A percentile compares a stretch with the other conserved stretches of the same genome.
Conservation (phyloP, 2,329 filamentous ascomycete species). For the Penicillium sp. region DNA sequence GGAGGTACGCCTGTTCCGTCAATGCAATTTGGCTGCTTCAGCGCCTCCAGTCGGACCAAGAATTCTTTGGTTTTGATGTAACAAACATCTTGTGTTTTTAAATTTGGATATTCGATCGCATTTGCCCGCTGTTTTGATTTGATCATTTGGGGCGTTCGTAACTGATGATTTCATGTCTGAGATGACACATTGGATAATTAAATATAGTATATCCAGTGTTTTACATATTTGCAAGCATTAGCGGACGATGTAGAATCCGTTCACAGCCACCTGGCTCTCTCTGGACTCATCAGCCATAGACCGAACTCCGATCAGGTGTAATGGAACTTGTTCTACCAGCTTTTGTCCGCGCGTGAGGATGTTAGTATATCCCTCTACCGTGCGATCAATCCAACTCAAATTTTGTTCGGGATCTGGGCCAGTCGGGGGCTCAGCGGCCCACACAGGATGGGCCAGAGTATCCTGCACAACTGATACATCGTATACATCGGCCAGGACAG, state of each 20-base stretch:
- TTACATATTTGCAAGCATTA: slow-evolving; percentile 11
- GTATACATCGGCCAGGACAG: slow-evolving; percentile 39
- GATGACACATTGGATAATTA: neutral
- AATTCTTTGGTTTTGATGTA: neutral
- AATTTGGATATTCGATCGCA: neutral
- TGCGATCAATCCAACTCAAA: slow-evolving; percentile 44
- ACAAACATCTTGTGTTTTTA: neutral
- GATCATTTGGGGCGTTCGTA: neutral
- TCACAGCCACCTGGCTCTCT: slow-evolving; percentile 44
- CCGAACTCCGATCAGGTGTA: slow-evolving; percentile 60
- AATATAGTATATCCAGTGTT: neutral
- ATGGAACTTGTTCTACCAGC: slow-evolving; percentile 57
- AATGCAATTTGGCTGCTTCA: slow-evolving; percentile 69
- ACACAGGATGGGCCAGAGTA: slow-evolving; percentile 41
- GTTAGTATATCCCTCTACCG: slow-evolving; percentile 49
- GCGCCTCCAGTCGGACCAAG: slow-evolving; percentile 23
- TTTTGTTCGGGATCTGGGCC: slow-evolving; percentile 23
- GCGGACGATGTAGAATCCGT: slow-evolving; percentile 42
- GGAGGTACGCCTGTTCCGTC: slow-evolving; percentile 72
- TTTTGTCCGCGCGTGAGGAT: slow-evolving; percentile 53
- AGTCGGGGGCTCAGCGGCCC: slow-evolving; percentile 33
- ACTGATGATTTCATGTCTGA: neutral
- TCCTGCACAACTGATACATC: slow-evolving; percentile 40
- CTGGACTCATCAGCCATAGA: slow-evolving; percentile 44
- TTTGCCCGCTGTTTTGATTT: neutral